Evolutionary conservation across 225 moss, liverwort and hornwort species (phyloP), one percentile per base, ranked within the genome.

Genomic region (Physcomitrium patens): DNA sequence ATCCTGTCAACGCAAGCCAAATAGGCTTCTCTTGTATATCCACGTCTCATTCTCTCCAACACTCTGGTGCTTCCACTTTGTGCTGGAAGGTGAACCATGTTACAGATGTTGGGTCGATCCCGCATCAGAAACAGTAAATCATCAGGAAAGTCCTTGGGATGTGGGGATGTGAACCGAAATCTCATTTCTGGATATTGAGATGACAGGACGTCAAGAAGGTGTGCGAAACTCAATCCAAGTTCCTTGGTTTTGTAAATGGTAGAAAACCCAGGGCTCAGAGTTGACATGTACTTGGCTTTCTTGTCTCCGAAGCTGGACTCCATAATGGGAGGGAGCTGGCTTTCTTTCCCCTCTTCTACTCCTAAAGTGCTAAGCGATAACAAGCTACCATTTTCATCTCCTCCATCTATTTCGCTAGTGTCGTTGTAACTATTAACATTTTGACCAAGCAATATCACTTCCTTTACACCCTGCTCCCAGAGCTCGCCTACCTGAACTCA

Each of bases 401-500:
- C 89, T 57, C 76, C 86, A 61, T 83, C 71, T 24, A 60, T 84
- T 56, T 82, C 86, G 23, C 90, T 91, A 50, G 87, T 86, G 57
- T 93, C 97, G 59, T 93, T 97, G 77, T 94, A 97, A 78, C 97
- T 97, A 73, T 97, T 97, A 53, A 97, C 97, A 80, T 94, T 97
- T 65, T 97, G 97, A 51, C 97, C 97, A 24, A 97, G 80, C 63
- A 97, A 84, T 23, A 94, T 86, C 69, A 97, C 97, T 85, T 97
- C 97, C 78, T 86, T 94, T 18, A 94, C 90, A 37, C 94, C 97
- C 86, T 97, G 94, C 72, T 94, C 93, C 97, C 97, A 94, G 50
- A 97, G 89, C 70, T 97, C 97, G 48, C 89, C 97, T 49, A 97
- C 96, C 88, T 88, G 64, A 43, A 70, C 63, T 52, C 15, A 45